Evolutionary conservation across 345 rosid genomes (phyloP).

Genomic region (Mercurialis annua): DNA sequence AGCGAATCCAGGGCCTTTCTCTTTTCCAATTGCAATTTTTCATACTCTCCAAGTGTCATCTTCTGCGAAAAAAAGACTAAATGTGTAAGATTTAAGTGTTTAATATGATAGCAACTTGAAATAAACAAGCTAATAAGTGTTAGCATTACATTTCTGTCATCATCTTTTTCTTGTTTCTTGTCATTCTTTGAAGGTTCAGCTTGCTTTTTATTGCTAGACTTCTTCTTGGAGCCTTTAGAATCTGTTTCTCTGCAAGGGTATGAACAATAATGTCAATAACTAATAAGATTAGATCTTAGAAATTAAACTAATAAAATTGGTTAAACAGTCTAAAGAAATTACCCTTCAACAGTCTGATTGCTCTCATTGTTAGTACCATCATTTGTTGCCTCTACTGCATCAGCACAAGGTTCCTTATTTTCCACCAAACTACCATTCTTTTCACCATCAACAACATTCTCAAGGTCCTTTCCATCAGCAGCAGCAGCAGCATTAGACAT

Average conservation of each 20-base stretch:
- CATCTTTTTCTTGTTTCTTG: neutral
- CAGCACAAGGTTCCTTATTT: neutral
- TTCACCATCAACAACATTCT: conserved; percentile 4
- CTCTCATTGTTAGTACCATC: neutral
- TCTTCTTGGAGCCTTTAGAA: neutral
- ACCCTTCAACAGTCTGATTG: neutral
- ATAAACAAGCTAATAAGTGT: no score
- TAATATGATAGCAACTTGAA: no score
- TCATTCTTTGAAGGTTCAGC: neutral
- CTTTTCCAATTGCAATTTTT: neutral
- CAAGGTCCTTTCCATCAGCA: neutral
- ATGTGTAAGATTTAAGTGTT: no score
- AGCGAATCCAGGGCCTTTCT: conserved; percentile 8
- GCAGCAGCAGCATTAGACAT: neutral
- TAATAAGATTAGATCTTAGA: neutral
- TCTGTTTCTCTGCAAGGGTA: neutral
- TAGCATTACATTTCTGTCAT: conserved; percentile 2
- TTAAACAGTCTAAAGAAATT: neutral
- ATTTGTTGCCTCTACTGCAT: neutral
- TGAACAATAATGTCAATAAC: no score
- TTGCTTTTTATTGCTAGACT: neutral
- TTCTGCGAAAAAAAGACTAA: conserved; percentile 9
- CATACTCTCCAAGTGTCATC: conserved; percentile 19
- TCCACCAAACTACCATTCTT: neutral
- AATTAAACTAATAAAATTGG: neutral